Evolutionary conservation across 2,329 filamentous ascomycete species (phyloP).

Genomic region (Ploettnerulaceae sp.): DNA sequence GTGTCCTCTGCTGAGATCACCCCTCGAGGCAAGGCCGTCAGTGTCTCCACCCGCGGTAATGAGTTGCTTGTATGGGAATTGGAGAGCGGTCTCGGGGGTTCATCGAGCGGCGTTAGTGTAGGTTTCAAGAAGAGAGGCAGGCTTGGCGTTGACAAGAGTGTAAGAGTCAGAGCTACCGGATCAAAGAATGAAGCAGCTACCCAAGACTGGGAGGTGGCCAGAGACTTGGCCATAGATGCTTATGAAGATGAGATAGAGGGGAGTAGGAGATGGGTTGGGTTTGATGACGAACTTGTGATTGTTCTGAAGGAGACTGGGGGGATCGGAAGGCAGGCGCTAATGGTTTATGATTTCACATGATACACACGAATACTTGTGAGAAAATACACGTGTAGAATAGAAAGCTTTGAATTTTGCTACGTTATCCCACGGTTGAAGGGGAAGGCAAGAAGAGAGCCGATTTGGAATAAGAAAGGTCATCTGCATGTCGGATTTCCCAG

Average conservation of each 20-base stretch:
- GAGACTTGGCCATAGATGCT: background rate
- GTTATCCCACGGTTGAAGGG: too few species aligned
- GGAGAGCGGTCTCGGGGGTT: conserved; percentile 47
- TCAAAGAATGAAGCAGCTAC: background rate
- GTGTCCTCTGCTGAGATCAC: conserved; percentile 66
- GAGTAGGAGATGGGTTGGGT: conserved; percentile 54
- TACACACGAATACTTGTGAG: background rate
- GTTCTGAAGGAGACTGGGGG: conserved; percentile 55
- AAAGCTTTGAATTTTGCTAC: too few species aligned
- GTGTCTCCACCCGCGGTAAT: conserved; percentile 56
- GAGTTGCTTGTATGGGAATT: conserved; percentile 65
- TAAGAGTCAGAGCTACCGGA: background rate
- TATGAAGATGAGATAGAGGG: conserved; percentile 12
- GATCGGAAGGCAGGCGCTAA: conserved; percentile 53
- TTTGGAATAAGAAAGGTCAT: too few species aligned
- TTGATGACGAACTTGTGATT: conserved; percentile 68
- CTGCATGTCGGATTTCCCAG: too few species aligned
- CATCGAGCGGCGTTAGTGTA: conserved; percentile 1
- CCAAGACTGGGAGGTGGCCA: background rate
- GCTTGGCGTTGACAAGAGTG: conserved; percentile 5
- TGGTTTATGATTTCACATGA: conserved; percentile 66
- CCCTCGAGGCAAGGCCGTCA: conserved; percentile 64
- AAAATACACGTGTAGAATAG: too few species aligned
- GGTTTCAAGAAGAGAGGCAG: conserved; percentile 22
- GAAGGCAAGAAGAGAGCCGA: too few species aligned